Percentiles rank a stretch among this genome's conserved stretches.
Conservation (phyloP, 2,329 filamentous ascomycete genomes). For the Immersiporthe knoxdaviesiana region DNA sequence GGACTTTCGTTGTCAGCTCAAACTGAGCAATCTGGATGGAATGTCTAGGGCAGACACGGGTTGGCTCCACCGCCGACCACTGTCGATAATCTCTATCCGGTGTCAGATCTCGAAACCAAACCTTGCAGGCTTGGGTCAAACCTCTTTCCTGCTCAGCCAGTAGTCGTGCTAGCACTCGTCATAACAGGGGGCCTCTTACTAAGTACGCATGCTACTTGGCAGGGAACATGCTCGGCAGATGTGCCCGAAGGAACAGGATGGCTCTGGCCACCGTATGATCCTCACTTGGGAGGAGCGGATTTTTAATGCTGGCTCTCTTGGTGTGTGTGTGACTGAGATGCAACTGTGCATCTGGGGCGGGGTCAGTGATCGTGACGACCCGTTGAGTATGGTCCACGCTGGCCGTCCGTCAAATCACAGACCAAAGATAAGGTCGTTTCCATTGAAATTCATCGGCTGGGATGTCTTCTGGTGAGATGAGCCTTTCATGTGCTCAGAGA, state of each 20-base stretch:
- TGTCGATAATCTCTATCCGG: constrained; percentile 20
- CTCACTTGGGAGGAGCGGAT: not conserved
- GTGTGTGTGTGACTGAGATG: not conserved
- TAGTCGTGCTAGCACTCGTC: constrained; percentile 15
- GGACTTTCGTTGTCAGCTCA: not conserved
- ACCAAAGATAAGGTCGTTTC: not conserved
- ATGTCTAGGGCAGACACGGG: not conserved
- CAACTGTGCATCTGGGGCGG: not conserved
- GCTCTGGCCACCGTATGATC: constrained; percentile 10
- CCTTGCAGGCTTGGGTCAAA: not conserved
- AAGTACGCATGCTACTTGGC: constrained; percentile 14
- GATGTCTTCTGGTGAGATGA: not conserved
- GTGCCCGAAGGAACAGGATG: constrained; percentile 12
- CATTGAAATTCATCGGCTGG: not conserved
- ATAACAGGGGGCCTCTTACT: constrained; percentile 12
- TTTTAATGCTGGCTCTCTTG: not conserved
- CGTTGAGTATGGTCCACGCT: not conserved
- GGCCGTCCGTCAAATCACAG: not conserved
- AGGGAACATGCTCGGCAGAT: constrained; percentile 24
- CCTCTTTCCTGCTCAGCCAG: not conserved
- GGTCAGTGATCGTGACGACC: not conserved
- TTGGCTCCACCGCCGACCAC: constrained; percentile 4
- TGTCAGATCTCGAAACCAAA: constrained; percentile 25
- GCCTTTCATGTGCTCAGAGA: not conserved
- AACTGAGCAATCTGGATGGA: not conserved